phyloP scores from a whole-genome alignment of 768 basidiomycete species.

The Boletus barrowsii region DNA sequence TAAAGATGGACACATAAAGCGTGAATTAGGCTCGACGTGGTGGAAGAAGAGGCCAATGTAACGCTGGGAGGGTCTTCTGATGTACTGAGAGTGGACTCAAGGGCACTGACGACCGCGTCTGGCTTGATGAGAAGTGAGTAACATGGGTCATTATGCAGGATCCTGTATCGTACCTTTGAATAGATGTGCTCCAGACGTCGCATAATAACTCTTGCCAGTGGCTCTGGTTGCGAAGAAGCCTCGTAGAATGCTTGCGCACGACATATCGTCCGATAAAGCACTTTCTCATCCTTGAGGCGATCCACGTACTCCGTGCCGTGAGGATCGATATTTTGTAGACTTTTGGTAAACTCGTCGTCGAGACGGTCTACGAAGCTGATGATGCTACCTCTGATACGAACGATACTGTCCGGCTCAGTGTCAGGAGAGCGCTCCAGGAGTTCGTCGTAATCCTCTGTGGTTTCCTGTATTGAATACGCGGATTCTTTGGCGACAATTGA shows the following conservation, averaged over 20 bases:
- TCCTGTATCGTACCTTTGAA: conserved; percentile 66
- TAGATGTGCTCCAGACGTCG: conserved; percentile 97
- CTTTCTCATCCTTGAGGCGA: conserved; percentile 92
- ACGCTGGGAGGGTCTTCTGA: conserved; percentile 62
- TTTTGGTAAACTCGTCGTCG: conserved; percentile 97
- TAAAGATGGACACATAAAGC: conserved; percentile 90
- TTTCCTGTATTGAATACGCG: conserved; percentile 81
- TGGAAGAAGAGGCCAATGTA: conserved; percentile 50
- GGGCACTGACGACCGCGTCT: conserved; percentile 85
- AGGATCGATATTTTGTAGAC: conserved; percentile 96
- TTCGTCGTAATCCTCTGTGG: conserved; percentile 91
- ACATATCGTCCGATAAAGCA: conserved; percentile 89
- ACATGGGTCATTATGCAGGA: background rate
- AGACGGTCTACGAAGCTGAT: conserved; percentile 95
- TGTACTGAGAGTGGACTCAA: conserved; percentile 66
- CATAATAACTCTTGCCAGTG: conserved; percentile 87
- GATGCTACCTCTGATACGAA: conserved; percentile 90
- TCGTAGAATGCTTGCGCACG: conserved; percentile 92
- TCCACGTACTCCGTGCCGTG: conserved; percentile 99
- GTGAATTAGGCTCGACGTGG: conserved; percentile 79
- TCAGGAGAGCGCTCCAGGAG: conserved; percentile 76
- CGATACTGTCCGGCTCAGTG: conserved; percentile 65
- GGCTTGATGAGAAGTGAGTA: conserved; percentile 53
- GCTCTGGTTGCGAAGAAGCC: conserved; percentile 69
- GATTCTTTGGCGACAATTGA: conserved; percentile 69